Percentiles rank a stretch among this genome's conserved stretches.
These are phyloP conservation scores for Sporothrix humicola DNA, from an alignment of 2,329 filamentous ascomycete species.

Conservation along the genomic window DNA sequence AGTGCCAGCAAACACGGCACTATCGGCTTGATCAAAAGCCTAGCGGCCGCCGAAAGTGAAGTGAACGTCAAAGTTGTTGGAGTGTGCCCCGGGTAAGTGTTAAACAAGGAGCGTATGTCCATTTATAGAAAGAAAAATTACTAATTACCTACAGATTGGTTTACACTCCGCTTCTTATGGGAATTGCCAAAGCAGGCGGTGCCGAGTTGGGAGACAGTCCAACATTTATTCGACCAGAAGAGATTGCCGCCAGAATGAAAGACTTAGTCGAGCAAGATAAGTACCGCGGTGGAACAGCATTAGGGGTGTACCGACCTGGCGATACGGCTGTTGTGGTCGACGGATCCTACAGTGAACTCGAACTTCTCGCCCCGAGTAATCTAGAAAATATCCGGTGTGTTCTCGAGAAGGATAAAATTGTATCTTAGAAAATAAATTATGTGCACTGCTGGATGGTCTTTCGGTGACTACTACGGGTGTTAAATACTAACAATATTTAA, in stretches of 20 bases:
- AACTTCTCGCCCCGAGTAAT: neutral
- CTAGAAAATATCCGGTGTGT: neutral
- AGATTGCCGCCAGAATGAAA: constrained; percentile 9
- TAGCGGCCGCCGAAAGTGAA: neutral
- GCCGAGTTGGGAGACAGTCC: neutral
- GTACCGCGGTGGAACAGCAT: neutral
- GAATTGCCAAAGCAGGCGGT: constrained; percentile 9
- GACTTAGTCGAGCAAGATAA: constrained; percentile 1
- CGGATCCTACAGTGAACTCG: neutral
- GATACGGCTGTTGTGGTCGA: neutral
- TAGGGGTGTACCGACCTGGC: neutral
- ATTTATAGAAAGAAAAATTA: neutral
- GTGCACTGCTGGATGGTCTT: no score
- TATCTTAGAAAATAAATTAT: neutral
- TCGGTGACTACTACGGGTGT: no score
- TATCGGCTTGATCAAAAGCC: neutral
- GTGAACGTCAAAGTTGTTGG: constrained; percentile 2
- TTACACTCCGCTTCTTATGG: neutral
- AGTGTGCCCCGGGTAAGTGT: neutral
- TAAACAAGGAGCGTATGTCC: neutral
- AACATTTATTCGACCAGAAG: neutral
- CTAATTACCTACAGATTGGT: neutral
- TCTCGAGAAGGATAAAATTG: neutral
- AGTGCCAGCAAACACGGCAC: constrained; percentile 9
- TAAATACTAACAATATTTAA: no score